A percentile compares a stretch with the other conserved stretches of the same genome.
phyloP scores from a whole-genome alignment of 2,329 filamentous ascomycete genomes.

The Ophiognomonia clavigignenti-juglandacearum region DNA sequence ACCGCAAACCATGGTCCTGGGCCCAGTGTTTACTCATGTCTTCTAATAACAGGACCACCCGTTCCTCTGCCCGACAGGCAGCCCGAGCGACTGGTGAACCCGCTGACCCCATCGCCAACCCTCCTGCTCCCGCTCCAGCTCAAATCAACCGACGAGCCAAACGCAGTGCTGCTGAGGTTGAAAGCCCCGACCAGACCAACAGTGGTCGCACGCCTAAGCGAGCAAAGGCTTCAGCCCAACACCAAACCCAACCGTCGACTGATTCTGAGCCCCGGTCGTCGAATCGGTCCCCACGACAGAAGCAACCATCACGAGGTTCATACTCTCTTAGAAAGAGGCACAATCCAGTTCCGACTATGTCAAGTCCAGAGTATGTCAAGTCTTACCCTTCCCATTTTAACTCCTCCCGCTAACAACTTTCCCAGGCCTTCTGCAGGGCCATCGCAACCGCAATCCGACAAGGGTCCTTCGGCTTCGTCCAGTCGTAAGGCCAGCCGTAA shows the following conservation, averaged over 20 bases:
- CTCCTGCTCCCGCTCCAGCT: constrained; percentile 33
- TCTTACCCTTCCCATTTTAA: background rate
- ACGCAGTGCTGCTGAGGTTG: constrained; percentile 38
- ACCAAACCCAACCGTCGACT: too few relatives aligned
- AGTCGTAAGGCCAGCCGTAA: constrained; percentile 72
- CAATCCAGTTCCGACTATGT: constrained; percentile 64
- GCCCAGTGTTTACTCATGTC: constrained; percentile 69
- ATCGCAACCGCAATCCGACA: constrained; percentile 55
- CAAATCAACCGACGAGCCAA: constrained; percentile 21
- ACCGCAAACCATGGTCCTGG: constrained; percentile 16
- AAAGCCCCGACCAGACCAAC: constrained; percentile 23
- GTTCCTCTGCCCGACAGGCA: constrained; percentile 88
- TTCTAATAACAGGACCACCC: constrained; percentile 75
- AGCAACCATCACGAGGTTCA: constrained; percentile 28
- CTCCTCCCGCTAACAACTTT: constrained; percentile 8
- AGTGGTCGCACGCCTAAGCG: constrained; percentile 63
- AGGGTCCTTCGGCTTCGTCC: constrained; percentile 56
- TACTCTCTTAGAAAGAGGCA: constrained; percentile 45
- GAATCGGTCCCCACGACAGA: background rate
- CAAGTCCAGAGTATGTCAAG: constrained; percentile 60
- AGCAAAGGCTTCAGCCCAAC: constrained; percentile 55
- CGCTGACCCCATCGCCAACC: constrained; percentile 34
- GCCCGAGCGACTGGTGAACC: constrained; percentile 44
- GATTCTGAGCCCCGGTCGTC: too few relatives aligned
- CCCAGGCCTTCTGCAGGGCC: constrained; percentile 43